Conservation (phyloP, 495 filamentous ascomycete genomes). For the Copromyces sp. region DNA sequence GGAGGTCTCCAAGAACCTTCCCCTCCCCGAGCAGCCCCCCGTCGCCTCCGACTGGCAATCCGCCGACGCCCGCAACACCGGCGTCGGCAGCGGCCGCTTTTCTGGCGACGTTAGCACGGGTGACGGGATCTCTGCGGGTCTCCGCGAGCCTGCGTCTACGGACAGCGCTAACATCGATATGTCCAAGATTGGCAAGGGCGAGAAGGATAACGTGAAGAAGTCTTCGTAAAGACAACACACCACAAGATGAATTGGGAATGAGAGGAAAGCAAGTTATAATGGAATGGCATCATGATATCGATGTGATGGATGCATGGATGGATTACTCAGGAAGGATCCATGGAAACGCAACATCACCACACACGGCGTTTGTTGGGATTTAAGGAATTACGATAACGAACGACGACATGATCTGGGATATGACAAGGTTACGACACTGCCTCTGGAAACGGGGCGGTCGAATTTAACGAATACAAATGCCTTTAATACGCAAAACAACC, state of each 20-base stretch:
- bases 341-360: background rate
- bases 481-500: background rate
- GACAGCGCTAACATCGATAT: constrained; percentile 37
- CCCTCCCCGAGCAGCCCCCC: constrained; percentile 69
- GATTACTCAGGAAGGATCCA: background rate
- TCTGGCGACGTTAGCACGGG: constrained; percentile 43
- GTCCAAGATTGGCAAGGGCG: constrained; percentile 44
- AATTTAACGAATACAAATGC: background rate
- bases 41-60: constrained; percentile 63
- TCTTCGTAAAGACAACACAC: background rate
- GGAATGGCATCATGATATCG: background rate
- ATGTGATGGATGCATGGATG: background rate
- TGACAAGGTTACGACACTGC: background rate
- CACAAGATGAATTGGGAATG: background rate
- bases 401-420: background rate
- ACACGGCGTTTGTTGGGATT: background rate
- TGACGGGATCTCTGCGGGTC: constrained; percentile 38
- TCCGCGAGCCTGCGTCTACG: constrained; percentile 54
- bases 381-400: background rate
- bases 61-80: constrained; percentile 53
- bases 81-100: constrained; percentile 53
- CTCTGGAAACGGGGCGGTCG: background rate
- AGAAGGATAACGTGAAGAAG: background rate
- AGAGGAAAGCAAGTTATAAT: background rate
- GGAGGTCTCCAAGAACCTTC: constrained; percentile 57